These are phyloP conservation scores for Thelonectria blattea DNA, from an alignment of 2,329 filamentous ascomycete species.

Conservation along the genomic window DNA sequence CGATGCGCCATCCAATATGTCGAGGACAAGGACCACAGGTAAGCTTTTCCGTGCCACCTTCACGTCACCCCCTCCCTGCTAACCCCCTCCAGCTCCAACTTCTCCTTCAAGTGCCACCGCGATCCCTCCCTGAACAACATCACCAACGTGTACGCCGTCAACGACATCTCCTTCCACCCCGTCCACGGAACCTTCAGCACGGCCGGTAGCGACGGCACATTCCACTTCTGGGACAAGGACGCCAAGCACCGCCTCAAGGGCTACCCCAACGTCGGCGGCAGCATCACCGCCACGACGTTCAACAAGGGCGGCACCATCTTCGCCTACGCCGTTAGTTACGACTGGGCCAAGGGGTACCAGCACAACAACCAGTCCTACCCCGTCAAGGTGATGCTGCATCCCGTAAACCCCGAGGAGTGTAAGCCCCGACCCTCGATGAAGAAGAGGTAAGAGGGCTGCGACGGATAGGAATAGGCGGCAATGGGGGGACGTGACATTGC, in stretches of 20 bases:
- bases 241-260: slow-evolving; percentile 90
- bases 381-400: slow-evolving; percentile 86
- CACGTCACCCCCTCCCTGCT: slow-evolving; percentile 7
- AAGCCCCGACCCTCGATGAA: slow-evolving; percentile 65
- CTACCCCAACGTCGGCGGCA: slow-evolving; percentile 82
- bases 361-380: slow-evolving; percentile 77
- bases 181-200: slow-evolving; percentile 98
- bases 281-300: slow-evolving; percentile 91
- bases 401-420: slow-evolving; percentile 68
- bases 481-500: slow-evolving; percentile 4
- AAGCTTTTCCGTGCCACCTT: slow-evolving; percentile 37
- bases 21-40: slow-evolving; percentile 89
- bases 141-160: slow-evolving; percentile 92
- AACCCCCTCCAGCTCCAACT: slow-evolving; percentile 72
- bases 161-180: slow-evolving; percentile 97
- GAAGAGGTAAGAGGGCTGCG: slow-evolving; percentile 57
- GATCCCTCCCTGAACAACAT: slow-evolving; percentile 76
- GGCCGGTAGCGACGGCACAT: slow-evolving; percentile 92
- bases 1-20: slow-evolving; percentile 98
- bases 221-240: slow-evolving; percentile 96
- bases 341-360: slow-evolving; percentile 97
- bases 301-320: slow-evolving; percentile 84
- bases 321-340: slow-evolving; percentile 90
- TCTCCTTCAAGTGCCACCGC: slow-evolving; percentile 99
- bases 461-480: slow-evolving; percentile 2